These are phyloP conservation scores for Cryptococcus sp. DNA, from an alignment of 1,284 basidiomycete species.

Conservation along the genomic window DNA sequence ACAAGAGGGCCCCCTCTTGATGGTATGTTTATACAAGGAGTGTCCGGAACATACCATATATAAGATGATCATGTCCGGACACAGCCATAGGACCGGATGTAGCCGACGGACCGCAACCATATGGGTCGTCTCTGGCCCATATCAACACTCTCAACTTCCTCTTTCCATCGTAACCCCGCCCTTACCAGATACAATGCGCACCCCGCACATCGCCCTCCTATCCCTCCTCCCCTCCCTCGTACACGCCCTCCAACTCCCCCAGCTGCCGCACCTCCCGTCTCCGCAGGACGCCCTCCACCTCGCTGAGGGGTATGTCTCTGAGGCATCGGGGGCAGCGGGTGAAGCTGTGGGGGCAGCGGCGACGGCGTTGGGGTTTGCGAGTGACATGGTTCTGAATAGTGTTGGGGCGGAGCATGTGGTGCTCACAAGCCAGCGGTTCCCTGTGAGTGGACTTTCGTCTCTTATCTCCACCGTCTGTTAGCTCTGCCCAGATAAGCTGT, in stretches of 20 bases:
- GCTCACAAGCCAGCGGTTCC: conserved; percentile 31
- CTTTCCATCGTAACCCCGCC: no score
- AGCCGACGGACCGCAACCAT: no score
- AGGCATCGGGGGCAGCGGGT: neutral
- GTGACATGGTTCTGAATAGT: conserved; percentile 32
- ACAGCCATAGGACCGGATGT: no score
- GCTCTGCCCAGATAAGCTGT: no score
- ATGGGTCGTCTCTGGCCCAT: no score
- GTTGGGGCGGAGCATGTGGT: conserved; percentile 34
- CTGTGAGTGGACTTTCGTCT: conserved; percentile 23
- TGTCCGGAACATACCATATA: no score
- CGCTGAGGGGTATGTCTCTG: conserved; percentile 29
- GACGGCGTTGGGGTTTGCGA: conserved; percentile 27
- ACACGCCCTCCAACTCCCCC: conserved; percentile 28
- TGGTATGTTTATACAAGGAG: no score
- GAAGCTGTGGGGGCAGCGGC: conserved; percentile 9
- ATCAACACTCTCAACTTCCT: no score
- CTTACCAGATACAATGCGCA: neutral
- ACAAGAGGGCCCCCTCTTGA: no score
- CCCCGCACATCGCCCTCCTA: conserved; percentile 1
- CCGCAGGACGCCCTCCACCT: conserved; percentile 29
- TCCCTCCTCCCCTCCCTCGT: conserved; percentile 22
- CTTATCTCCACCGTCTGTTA: neutral
- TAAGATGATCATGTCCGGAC: no score
- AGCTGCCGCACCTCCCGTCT: conserved; percentile 30